Conservation (phyloP, 2,329 filamentous ascomycete species). For the Ophiostoma sp. region DNA sequence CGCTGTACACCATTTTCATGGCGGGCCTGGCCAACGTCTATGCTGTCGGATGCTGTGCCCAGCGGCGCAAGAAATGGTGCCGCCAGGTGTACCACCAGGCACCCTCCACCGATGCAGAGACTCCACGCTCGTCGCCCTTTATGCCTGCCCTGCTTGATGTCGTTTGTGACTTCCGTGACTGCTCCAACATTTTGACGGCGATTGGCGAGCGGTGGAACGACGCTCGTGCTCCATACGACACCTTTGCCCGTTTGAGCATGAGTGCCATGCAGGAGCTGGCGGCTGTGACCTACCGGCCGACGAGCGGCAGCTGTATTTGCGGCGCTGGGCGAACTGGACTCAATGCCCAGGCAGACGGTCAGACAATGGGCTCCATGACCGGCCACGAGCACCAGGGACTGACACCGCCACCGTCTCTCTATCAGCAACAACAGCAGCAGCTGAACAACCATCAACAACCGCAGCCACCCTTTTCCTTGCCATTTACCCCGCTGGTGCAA, state of each 20-base stretch:
- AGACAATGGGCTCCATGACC: background rate
- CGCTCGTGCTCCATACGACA: conserved; percentile 20
- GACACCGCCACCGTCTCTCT: background rate
- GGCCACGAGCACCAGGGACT: background rate
- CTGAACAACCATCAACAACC: background rate
- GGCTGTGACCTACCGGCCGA: background rate
- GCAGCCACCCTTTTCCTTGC: background rate
- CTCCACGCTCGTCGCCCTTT: background rate
- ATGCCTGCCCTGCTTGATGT: conserved; percentile 26
- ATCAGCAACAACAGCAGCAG: background rate
- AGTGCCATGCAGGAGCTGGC: conserved; percentile 18
- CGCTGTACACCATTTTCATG: conserved; percentile 31
- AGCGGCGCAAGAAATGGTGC: background rate
- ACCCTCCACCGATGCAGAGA: background rate
- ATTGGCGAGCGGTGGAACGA: conserved; percentile 32
- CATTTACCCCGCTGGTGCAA: background rate
- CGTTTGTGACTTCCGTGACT: conserved; percentile 28
- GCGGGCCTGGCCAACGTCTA: conserved; percentile 30
- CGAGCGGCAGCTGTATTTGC: background rate
- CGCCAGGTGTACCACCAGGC: background rate
- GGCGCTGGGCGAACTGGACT: background rate
- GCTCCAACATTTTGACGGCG: conserved; percentile 31
- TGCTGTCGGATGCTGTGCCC: conserved; percentile 28
- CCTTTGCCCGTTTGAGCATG: conserved; percentile 16
- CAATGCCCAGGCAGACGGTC: background rate